Percentiles rank a stretch among this genome's conserved stretches.
These are phyloP conservation scores for Falciphora oryzae DNA, from an alignment of 2,329 filamentous ascomycete species.

Conservation along the genomic window DNA sequence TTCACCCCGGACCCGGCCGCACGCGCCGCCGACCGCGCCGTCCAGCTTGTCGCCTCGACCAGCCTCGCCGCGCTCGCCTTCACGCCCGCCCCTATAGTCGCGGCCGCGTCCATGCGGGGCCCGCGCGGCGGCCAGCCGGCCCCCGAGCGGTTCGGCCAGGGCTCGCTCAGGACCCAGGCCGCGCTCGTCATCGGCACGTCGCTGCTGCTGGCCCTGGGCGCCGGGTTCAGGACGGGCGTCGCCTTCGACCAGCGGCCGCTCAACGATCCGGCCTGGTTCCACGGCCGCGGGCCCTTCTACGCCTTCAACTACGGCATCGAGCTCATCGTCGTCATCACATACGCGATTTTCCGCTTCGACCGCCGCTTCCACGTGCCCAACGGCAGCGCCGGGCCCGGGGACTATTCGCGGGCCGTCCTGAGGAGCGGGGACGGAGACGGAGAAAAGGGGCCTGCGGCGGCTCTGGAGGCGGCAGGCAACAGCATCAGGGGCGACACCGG, in stretches of 20 bases:
- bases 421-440: neutral
- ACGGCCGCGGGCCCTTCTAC: slow-evolving; percentile 70
- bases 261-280: slow-evolving; percentile 60
- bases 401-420: slow-evolving; percentile 28
- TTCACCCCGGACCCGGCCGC: slow-evolving; percentile 55
- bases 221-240: slow-evolving; percentile 60
- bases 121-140: slow-evolving; percentile 12
- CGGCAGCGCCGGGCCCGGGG: slow-evolving; percentile 54
- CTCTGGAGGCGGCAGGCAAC: neutral
- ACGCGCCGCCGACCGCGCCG: slow-evolving; percentile 47
- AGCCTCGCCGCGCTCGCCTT: slow-evolving; percentile 62
- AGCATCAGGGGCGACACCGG: neutral
- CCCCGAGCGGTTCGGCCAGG: slow-evolving; percentile 58
- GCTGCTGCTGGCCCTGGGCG: slow-evolving; percentile 59
- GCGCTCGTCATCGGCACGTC: slow-evolving; percentile 54
- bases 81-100: slow-evolving; percentile 55
- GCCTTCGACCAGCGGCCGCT: slow-evolving; percentile 45
- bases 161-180: slow-evolving; percentile 62
- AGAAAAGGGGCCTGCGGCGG: slow-evolving; percentile 2
- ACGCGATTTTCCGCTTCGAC: slow-evolving; percentile 65
- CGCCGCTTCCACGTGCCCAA: slow-evolving; percentile 69
- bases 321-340: slow-evolving; percentile 61
- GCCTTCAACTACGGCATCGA: slow-evolving; percentile 73
- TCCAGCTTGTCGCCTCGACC: slow-evolving; percentile 58
- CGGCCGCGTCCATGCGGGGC: slow-evolving; percentile 43